phyloP scores from a whole-genome alignment of 495 filamentous ascomycete genomes.

The Viridothelium virens region DNA sequence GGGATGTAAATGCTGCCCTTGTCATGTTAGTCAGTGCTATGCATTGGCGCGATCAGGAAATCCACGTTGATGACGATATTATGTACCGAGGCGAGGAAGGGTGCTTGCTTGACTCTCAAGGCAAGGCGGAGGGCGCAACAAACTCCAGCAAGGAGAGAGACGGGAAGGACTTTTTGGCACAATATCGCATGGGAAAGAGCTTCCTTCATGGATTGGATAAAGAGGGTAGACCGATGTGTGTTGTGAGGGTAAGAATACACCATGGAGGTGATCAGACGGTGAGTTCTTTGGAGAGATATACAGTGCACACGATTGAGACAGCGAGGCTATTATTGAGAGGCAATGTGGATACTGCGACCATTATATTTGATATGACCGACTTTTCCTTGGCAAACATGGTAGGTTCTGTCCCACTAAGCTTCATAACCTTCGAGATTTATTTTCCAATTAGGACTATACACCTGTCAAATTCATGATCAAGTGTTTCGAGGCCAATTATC shows the following conservation, averaged over 20 bases:
- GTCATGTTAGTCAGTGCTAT: slow-evolving; percentile 93
- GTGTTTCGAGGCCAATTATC: slow-evolving; percentile 98
- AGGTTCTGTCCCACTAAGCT: slow-evolving; percentile 48
- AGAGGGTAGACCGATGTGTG: slow-evolving; percentile 76
- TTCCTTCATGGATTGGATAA: slow-evolving; percentile 86
- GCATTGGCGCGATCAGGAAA: slow-evolving; percentile 75
- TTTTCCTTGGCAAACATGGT: slow-evolving; percentile 96
- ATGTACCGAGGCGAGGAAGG: slow-evolving; percentile 68
- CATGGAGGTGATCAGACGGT: slow-evolving; percentile 73
- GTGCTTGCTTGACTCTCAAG: slow-evolving; percentile 35
- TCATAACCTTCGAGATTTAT: slow-evolving; percentile 52
- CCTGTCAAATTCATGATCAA: slow-evolving; percentile 99
- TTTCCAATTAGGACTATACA: slow-evolving; percentile 63
- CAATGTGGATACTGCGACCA: slow-evolving; percentile 84
- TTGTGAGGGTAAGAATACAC: slow-evolving; percentile 77
- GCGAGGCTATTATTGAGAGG: slow-evolving; percentile 70
- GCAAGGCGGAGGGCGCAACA: slow-evolving; percentile 47
- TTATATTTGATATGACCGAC: slow-evolving; percentile 91
- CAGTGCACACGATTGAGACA: slow-evolving; percentile 90
- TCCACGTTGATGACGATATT: slow-evolving; percentile 81
- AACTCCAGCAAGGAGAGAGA: slow-evolving; percentile 54
- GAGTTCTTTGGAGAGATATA: slow-evolving; percentile 73
- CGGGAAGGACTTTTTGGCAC: slow-evolving; percentile 73
- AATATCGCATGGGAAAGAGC: slow-evolving; percentile 89
- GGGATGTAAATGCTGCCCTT: slow-evolving; percentile 87